Conservation (phyloP, 352 stramenopile species). For the Pythium brachiatum region DNA sequence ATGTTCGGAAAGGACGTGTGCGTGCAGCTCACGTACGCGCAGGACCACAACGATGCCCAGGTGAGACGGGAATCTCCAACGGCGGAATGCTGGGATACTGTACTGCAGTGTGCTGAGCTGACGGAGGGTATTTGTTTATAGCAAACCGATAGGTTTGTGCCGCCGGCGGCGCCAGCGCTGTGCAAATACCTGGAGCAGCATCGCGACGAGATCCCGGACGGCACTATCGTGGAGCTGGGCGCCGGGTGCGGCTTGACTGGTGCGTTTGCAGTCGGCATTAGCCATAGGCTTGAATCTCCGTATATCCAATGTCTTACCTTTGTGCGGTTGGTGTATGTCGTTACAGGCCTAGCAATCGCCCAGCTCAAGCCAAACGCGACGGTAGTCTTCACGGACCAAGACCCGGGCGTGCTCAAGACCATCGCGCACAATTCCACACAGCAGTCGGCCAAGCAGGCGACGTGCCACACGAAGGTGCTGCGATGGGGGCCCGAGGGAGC, state of each 20-base stretch:
- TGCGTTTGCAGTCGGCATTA: not conserved
- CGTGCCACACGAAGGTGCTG: constrained; percentile 57
- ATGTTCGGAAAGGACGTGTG: constrained; percentile 56
- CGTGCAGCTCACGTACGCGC: constrained; percentile 68
- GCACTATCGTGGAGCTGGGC: constrained; percentile 67
- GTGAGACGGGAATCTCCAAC: constrained; percentile 20
- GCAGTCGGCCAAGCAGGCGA: constrained; percentile 49
- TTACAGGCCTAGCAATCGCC: constrained; percentile 48
- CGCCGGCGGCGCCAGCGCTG: constrained; percentile 59
- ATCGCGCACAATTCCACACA: constrained; percentile 71
- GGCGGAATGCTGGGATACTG: constrained; percentile 8
- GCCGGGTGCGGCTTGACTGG: constrained; percentile 63
- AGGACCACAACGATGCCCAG: constrained; percentile 55
- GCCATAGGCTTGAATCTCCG: not conserved
- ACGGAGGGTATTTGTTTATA: not conserved
- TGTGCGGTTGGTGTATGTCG: not conserved
- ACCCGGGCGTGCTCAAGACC: constrained; percentile 78
- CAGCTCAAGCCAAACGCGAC: constrained; percentile 55
- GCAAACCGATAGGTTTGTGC: constrained; percentile 67
- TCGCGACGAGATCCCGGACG: constrained; percentile 41
- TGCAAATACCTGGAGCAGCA: constrained; percentile 61
- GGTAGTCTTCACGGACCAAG: constrained; percentile 80
- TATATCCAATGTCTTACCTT: too few species aligned
- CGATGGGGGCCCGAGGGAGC: constrained; percentile 60
- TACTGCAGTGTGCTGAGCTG: not conserved